Evolutionary conservation across 1,284 basidiomycete species (phyloP), one percentile per base, ranked within the genome.

Genomic region (Trametes polyzona): DNA sequence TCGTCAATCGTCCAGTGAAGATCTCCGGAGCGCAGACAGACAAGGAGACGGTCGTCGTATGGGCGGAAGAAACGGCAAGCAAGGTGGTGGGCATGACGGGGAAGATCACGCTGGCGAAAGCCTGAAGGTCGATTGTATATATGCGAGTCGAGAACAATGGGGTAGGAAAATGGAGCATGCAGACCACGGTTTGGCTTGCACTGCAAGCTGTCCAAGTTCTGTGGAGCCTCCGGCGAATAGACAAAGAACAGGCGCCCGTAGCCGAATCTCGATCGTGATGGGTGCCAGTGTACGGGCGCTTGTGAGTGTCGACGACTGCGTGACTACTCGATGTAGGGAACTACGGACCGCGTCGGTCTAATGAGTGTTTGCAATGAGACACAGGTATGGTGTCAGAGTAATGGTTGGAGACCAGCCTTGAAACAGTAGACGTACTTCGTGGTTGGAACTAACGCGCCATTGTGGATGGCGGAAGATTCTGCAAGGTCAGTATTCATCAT

Each of bases 51-150:
- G 64, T 65, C 30, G 47, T 70, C 0, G 64, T 73, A 24, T 74
- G 73, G 74, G 71, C 69, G 23, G 63, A 66, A 47, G 69, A 68
- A 30, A 61, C 52, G 8, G 64, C 67, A 46, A 61, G 49, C 40
- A 66, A 83, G 5, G 76, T 83, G 17, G 83, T 92, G 2, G 90
- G 88, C 2, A 93, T 93, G 92, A 86, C 80, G 41, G 90, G 84
- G 4, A 76, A 33, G 29, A 65, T 72, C 32, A 49, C 50, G 24
- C 46, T 67, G 40, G 26, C 47, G 21, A 42, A 21, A 19, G 49
- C 21, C 36, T 62, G 52, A 59, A n/a, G n/a, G 12, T n/a, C 3
- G 11, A 7, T n/a, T 21, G 47, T 47, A 39, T 46, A 46, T 50
- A 42, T 52, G 26, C 36, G 37, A 35, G n/a, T 46, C 21, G 39